These are phyloP conservation scores for Nakataea oryzae DNA, from an alignment of 2,329 filamentous ascomycete genomes.

Conservation along the genomic window DNA sequence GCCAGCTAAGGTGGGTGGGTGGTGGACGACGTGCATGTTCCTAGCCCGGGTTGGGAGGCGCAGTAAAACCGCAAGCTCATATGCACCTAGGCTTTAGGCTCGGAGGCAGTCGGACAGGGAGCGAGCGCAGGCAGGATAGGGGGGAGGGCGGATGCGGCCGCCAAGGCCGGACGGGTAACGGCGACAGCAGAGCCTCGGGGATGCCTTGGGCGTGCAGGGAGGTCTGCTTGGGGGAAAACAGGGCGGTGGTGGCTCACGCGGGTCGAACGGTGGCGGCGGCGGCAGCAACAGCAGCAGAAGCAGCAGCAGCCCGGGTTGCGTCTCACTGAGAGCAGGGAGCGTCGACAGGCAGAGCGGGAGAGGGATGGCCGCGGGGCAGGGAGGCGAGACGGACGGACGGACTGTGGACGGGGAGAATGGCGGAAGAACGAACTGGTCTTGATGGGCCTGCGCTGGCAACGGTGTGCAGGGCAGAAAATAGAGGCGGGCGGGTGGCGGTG, in stretches of 20 bases:
- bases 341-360: neutral
- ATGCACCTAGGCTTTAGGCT: neutral
- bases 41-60: neutral
- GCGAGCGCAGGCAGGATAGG: neutral
- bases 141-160: no score
- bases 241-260: neutral
- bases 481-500: neutral
- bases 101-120: neutral
- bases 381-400: neutral
- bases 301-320: neutral
- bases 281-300: neutral
- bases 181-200: neutral
- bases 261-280: neutral
- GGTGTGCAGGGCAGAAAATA: neutral
- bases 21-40: neutral
- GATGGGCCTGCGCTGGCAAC: neutral
- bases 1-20: neutral
- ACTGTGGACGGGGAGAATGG: no score
- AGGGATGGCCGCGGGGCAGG: no score
- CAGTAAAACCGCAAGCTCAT: neutral
- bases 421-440: neutral
- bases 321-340: slow-evolving; percentile 3
- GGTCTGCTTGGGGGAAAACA: neutral
- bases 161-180: neutral
- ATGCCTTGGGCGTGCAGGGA: neutral